phyloP scores from a whole-genome alignment of 208 protist species.

The Hexamita inflata region DNA sequence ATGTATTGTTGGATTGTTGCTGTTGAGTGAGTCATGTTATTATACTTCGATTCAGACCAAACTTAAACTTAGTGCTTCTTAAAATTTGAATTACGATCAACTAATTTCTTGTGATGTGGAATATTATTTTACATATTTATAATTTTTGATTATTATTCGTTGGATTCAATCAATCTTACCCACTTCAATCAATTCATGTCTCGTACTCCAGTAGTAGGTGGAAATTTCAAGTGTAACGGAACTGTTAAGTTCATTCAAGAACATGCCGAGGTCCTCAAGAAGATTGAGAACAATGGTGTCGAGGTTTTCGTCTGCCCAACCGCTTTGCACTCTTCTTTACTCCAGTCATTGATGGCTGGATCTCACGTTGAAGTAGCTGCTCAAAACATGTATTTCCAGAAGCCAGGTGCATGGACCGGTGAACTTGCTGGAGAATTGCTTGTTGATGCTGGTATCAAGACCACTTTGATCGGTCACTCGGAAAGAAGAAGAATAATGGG shows the following conservation, averaged over 20 bases:
- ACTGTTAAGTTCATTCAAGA: slow-evolving; percentile 21
- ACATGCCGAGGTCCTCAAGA: slow-evolving; percentile 19
- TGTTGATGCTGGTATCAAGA: slow-evolving; percentile 70
- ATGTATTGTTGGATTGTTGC: too few relatives aligned
- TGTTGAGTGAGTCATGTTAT: too few relatives aligned
- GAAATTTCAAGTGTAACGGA: slow-evolving; percentile 46
- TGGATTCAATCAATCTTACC: too few relatives aligned
- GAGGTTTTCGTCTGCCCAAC: slow-evolving; percentile 37
- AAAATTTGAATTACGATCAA: too few relatives aligned
- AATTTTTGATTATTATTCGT: too few relatives aligned
- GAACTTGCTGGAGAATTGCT: slow-evolving; percentile 59
- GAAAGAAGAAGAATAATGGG: slow-evolving; percentile 73
- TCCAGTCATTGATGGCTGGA: not conserved
- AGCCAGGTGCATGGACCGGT: slow-evolving; percentile 35
- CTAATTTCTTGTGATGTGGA: too few relatives aligned
- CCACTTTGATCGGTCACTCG: slow-evolving; percentile 83
- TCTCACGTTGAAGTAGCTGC: slow-evolving; percentile 26
- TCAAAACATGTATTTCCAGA: slow-evolving; percentile 29
- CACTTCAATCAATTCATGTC: too few relatives aligned
- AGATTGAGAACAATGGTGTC: slow-evolving; percentile 4
- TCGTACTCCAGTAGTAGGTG: slow-evolving; percentile 39
- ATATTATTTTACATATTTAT: too few relatives aligned
- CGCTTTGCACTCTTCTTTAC: slow-evolving; percentile 18
- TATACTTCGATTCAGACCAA: too few relatives aligned
- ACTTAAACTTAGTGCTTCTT: too few relatives aligned